Evolutionary conservation across 1,139 yeast species (phyloP).

Genomic region (Kurtzmaniella natalensis): DNA sequence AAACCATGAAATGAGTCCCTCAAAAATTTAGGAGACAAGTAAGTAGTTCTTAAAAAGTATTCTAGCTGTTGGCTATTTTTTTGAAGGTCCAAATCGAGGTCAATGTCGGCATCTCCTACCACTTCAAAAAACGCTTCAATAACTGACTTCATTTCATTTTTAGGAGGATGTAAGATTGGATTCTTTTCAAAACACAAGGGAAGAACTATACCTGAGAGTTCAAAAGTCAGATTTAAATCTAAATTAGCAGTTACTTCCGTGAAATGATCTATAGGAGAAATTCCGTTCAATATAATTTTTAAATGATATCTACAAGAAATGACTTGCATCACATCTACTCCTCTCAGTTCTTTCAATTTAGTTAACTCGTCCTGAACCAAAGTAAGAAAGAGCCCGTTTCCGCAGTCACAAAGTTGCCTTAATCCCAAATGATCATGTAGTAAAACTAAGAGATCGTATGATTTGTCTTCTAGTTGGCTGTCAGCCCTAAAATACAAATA

Average conservation of each 20-base stretch:
- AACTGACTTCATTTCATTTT: slow-evolving; percentile 66
- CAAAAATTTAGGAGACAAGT: slow-evolving; percentile 46
- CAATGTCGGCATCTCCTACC: slow-evolving; percentile 61
- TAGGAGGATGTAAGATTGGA: slow-evolving; percentile 53
- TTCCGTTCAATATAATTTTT: slow-evolving; percentile 52
- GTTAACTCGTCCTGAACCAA: slow-evolving; percentile 55
- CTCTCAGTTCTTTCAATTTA: slow-evolving; percentile 27
- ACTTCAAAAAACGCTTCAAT: slow-evolving; percentile 72
- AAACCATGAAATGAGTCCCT: slow-evolving; percentile 58
- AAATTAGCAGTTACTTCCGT: slow-evolving; percentile 41
- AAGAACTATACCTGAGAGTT: slow-evolving; percentile 57
- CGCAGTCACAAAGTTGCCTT: slow-evolving; percentile 63
- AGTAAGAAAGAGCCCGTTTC: slow-evolving; percentile 58
- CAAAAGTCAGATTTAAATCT: slow-evolving; percentile 44
- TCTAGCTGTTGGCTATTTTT: slow-evolving; percentile 45
- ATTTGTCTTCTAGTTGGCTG: slow-evolving; percentile 11
- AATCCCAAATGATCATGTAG: slow-evolving; percentile 74
- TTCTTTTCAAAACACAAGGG: slow-evolving; percentile 58
- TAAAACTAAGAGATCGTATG: slow-evolving; percentile 44
- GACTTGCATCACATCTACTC: slow-evolving; percentile 67
- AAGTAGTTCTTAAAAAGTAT: slow-evolving; percentile 46
- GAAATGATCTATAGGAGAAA: slow-evolving; percentile 63
- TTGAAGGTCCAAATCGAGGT: slow-evolving; percentile 26
- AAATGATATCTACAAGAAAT: slow-evolving; percentile 77
- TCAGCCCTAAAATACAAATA: slow-evolving; percentile 27